A percentile compares a stretch with the other conserved stretches of the same genome.
Conservation (phyloP, 345 rosid species). For the Noccaea caerulescens region DNA sequence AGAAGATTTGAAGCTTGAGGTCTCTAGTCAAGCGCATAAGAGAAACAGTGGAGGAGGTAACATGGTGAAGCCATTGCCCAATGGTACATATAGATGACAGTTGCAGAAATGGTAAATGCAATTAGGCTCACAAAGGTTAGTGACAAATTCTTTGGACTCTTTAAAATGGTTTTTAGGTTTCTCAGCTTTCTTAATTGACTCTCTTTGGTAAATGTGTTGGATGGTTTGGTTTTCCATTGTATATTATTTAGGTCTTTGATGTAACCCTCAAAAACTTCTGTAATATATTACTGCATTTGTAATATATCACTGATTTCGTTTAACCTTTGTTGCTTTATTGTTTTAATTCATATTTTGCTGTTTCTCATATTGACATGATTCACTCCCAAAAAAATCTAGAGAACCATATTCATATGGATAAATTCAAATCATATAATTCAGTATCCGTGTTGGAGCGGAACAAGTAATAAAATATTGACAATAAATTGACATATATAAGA, state of each 20-base stretch:
- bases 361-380: not conserved
- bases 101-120: slow-evolving; percentile 21
- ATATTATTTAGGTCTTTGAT: slow-evolving; percentile 31
- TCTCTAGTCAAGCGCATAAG: slow-evolving; percentile 28
- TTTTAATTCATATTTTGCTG: not conserved
- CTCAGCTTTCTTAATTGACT: slow-evolving; percentile 28
- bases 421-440: too few species aligned
- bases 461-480: too few species aligned
- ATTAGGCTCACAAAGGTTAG: slow-evolving; percentile 36
- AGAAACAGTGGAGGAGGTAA: slow-evolving; percentile 23
- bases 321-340: not conserved
- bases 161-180: slow-evolving; percentile 17
- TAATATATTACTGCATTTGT: slow-evolving; percentile 36
- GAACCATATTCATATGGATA: too few species aligned
- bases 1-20: slow-evolving; percentile 38
- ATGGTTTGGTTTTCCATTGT: slow-evolving; percentile 29
- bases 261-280: slow-evolving; percentile 34
- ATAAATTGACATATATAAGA: too few species aligned
- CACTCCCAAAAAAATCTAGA: too few species aligned
- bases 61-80: slow-evolving; percentile 25
- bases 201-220: slow-evolving; percentile 37
- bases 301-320: slow-evolving; percentile 19
- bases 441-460: too few species aligned
- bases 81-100: slow-evolving; percentile 36
- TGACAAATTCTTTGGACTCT: slow-evolving; percentile 36